Evolutionary conservation across 371 early-diverging fungal genomes (phyloP).

Genomic region (Saksenaea oblongispora): DNA sequence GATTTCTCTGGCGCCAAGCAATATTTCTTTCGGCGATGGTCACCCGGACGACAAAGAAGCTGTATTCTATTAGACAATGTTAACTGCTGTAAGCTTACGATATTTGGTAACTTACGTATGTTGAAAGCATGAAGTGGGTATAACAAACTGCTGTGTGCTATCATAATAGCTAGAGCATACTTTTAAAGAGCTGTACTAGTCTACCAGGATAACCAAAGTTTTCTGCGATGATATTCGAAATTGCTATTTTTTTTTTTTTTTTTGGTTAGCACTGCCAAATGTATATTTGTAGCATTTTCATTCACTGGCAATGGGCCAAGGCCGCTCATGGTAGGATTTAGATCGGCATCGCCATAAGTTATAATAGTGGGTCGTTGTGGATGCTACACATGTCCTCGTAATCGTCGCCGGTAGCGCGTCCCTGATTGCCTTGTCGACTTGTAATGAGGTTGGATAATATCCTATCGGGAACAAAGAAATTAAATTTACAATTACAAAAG

Average conservation of each 20-base stretch:
- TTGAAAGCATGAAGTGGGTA: background rate
- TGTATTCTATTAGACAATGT: background rate
- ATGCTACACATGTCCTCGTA: too few relatives aligned
- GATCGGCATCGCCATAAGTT: too few relatives aligned
- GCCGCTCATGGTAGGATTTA: too few relatives aligned
- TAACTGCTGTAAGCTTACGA: background rate
- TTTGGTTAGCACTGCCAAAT: too few relatives aligned
- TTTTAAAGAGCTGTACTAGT: background rate
- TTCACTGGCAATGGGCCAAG: too few relatives aligned
- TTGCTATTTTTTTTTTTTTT: background rate
- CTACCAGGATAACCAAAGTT: background rate
- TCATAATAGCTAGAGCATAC: background rate
- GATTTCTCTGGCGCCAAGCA: background rate
- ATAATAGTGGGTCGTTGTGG: too few relatives aligned
- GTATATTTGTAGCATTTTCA: too few relatives aligned
- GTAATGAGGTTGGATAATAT: too few relatives aligned
- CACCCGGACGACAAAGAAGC: background rate
- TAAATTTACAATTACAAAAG: too few relatives aligned
- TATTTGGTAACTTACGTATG: background rate
- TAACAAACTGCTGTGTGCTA: background rate
- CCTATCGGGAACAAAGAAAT: too few relatives aligned
- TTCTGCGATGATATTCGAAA: background rate
- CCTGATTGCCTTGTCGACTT: too few relatives aligned
- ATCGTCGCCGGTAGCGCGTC: too few relatives aligned
- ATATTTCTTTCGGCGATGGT: background rate